These are phyloP conservation scores for Neocatenulostroma microsporum DNA, from an alignment of 2,329 filamentous ascomycete species.

Conservation along the genomic window DNA sequence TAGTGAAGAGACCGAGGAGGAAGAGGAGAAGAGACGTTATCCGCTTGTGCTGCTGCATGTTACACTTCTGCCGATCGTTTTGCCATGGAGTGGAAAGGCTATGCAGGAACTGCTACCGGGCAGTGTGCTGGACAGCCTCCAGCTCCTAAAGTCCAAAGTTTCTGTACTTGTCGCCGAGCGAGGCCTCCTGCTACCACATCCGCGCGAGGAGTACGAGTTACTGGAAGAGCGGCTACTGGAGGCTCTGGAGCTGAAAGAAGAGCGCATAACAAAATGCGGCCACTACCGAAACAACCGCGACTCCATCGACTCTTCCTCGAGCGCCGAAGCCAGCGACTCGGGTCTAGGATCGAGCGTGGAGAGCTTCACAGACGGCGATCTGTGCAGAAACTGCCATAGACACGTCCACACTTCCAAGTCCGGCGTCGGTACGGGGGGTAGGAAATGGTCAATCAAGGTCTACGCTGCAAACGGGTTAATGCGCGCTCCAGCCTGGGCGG, in stretches of 20 bases:
- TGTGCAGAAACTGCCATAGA: conserved; percentile 30
- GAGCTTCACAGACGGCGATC: conserved; percentile 10
- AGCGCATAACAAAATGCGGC: conserved; percentile 65
- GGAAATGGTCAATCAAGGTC: conserved; percentile 71
- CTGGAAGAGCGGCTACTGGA: conserved; percentile 71
- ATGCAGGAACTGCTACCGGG: conserved; percentile 46
- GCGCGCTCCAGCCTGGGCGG: conserved; percentile 82
- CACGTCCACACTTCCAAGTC: conserved; percentile 30
- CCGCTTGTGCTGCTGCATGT: conserved; percentile 72
- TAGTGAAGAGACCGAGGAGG: conserved; percentile 11
- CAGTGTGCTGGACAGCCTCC: conserved; percentile 52
- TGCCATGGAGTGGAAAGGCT: conserved; percentile 49
- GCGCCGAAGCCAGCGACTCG: conserved; percentile 20
- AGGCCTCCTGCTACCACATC: conserved; percentile 67
- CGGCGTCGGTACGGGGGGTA: conserved; percentile 35
- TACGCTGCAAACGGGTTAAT: conserved; percentile 94
- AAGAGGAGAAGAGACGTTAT: conserved; percentile 17
- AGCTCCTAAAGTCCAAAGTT: conserved; percentile 60
- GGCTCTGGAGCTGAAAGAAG: conserved; percentile 62
- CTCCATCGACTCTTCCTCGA: conserved; percentile 41
- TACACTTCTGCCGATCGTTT: conserved; percentile 62
- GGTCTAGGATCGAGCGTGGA: conserved; percentile 23
- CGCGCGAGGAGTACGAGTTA: conserved; percentile 70
- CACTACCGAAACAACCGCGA: conserved; percentile 60
- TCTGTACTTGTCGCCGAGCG: conserved; percentile 66